phyloP scores from a whole-genome alignment of 2,329 filamentous ascomycete genomes.

The Fusarium verticillioides region DNA sequence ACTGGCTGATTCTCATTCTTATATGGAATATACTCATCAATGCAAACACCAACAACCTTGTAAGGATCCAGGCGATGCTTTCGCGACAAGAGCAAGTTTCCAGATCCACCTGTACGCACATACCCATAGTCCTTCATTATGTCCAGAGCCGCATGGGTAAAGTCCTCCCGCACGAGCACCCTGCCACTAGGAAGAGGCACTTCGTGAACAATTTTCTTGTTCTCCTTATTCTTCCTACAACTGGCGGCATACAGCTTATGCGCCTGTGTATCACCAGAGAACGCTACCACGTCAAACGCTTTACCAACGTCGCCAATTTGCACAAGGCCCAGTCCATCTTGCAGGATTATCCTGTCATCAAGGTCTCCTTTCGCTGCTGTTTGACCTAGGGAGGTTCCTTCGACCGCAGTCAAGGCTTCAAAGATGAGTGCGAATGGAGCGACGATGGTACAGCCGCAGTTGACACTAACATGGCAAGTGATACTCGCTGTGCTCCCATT shows the following conservation, averaged over 20 bases:
- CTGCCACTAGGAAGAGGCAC: background rate
- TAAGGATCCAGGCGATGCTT: background rate
- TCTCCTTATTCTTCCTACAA: background rate
- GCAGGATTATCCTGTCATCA: background rate
- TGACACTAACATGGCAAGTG: background rate
- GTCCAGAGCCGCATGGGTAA: background rate
- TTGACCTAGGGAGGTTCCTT: background rate
- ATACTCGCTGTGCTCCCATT: background rate
- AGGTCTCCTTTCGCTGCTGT: background rate
- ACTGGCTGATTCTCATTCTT: background rate
- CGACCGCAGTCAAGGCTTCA: background rate
- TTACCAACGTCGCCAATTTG: background rate
- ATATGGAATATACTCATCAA: background rate
- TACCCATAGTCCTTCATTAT: background rate
- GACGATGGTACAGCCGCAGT: background rate
- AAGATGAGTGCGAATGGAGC: background rate
- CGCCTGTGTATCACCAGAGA: background rate
- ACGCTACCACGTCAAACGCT: background rate
- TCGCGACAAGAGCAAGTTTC: background rate
- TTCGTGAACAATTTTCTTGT: accelerated
- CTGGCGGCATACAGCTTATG: background rate
- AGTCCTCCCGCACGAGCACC: background rate
- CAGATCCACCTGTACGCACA: background rate
- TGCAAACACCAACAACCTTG: background rate
- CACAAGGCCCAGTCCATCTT: background rate